These are phyloP conservation scores for Cytospora mali DNA, from an alignment of 2,329 filamentous ascomycete genomes.

Conservation along the genomic window DNA sequence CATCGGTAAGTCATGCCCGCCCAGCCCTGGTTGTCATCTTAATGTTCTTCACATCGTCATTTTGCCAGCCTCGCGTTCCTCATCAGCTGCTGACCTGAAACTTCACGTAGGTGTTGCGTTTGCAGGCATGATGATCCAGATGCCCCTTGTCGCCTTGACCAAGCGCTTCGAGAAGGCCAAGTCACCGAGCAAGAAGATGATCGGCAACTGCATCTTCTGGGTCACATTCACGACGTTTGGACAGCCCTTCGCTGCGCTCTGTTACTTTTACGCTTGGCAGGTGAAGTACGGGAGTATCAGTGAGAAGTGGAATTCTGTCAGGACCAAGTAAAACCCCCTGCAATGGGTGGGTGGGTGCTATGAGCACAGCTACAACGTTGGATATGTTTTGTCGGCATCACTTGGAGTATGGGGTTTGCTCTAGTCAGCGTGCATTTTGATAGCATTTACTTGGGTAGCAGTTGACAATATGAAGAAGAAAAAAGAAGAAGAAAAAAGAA, in stretches of 20 bases:
- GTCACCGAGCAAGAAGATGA: conserved; percentile 72
- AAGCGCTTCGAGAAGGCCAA: conserved; percentile 78
- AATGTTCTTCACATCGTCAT: too few relatives aligned
- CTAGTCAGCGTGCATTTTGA: background rate
- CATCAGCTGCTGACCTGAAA: conserved; percentile 21
- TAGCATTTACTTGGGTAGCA: background rate
- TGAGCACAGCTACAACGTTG: background rate
- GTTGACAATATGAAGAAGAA: background rate
- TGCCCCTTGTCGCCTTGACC: conserved; percentile 84
- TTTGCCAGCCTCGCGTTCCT: background rate
- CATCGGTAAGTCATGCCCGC: conserved; percentile 61
- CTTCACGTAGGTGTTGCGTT: conserved; percentile 76
- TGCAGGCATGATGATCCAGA: conserved; percentile 88
- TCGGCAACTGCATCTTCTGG: conserved; percentile 97
- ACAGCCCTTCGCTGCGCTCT: conserved; percentile 85
- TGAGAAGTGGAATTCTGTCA: conserved; percentile 35
- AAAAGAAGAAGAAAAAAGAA: too few relatives aligned
- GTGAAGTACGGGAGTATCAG: conserved; percentile 91
- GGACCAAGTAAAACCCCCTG: background rate
- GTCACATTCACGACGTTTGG: conserved; percentile 93
- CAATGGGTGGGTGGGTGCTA: background rate
- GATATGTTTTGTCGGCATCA: background rate
- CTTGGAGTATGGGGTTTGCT: background rate
- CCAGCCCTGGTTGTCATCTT: background rate
- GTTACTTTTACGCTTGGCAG: conserved; percentile 99